Evolutionary conservation across 108 stramenopile genomes (phyloP), one percentile per base, ranked within the genome.

Genomic region (Nitzschia sp.): DNA sequence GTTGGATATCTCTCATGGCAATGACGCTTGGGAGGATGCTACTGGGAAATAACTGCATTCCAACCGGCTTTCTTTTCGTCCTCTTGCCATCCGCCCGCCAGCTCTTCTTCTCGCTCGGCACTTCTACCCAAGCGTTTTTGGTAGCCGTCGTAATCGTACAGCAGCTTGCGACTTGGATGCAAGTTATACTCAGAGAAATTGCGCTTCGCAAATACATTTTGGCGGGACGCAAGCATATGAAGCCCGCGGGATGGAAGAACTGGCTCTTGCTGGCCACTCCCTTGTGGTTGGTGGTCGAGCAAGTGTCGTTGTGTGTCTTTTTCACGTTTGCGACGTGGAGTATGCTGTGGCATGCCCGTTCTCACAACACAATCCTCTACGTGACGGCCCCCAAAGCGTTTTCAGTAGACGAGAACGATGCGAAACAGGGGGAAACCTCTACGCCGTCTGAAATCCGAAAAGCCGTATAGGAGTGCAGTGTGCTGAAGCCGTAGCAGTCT

Each of bases 241-340:
- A 33, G 29, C 45, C 32, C 27, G 64, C 48, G n/a, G 48, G 48
- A 17, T 65, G 46, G 64, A 17, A 29, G 28, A 52, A 45, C 28
- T 44, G 35, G 47, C 46, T 34, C 23, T 52, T 65, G 46, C n/a
- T 52, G 64, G 35, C 36, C 27, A 65, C 48, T n/a, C 48, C 48
- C 1, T 52, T 65, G 30, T 65, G 32, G 15, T 27, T 29, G n/a
- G 3, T 65, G 2, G 31, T 65, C 1, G 64, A 52, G 46, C 32
- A 65, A 16, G 15, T 65, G 13, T n/a, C 28, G 11, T n/a, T 48
- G 26, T 41, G 30, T 27, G 19, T 65, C 64, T 65, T 65, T 52
- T 48, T 52, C 29, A 65, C 64, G 48, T 65, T 25, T 50, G 64
- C 64, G 2, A 65, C 64, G 15, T 65, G 64, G 64, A 65, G 48